Base-by-base conservation (phyloP, 495 filamentous ascomycete species). In the Stereocaulon alpinum region DNA sequence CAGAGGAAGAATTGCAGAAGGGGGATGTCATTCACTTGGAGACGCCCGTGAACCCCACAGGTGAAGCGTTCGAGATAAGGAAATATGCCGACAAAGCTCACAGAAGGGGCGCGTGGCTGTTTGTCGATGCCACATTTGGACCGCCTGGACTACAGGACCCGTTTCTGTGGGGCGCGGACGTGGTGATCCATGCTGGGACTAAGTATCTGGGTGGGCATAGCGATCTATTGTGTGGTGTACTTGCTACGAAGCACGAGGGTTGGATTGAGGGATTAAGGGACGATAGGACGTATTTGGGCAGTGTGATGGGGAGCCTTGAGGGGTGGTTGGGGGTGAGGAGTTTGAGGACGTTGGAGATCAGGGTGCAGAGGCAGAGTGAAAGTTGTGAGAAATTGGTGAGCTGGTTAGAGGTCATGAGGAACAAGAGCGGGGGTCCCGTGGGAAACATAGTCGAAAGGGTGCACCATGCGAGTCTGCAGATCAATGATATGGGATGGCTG, bases 191-290 rank as follows among this genome's bases (percentile, higher is more conserved):
- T 71, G 83, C 79, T 24, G 93, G 89, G 14, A 93, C 91, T 10
- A 98, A 98, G 77, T 98, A 96, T 70, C 80, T 98, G 59, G 93
- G 93, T 20, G 93, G 93, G 1, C 93, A 98, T 72, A 87, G 82
- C 62, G 93, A 98, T 72, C 73, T 96, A 72, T 81, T 98, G 0
- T 88, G 86, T 64, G 93, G 93, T 14, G 85, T 95, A 20, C 74
- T 96, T 20, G 86, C 81, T 0, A 81, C 86, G 6, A 72, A 76
- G 52, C 66, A 68, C 45, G 70, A 80, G 56, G 77, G 77, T 4
- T 87, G 83, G 86, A 68, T 79, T 34, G 57, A 66, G 4, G 71
- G 71, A 48, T 67, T 98, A 59, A 70, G 71, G 40, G 63, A 65
- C 3, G 91, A 98, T 67, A 73, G 93, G 4, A 54, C 87, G 1